Evolutionary conservation across 805 yeast genomes (phyloP), one percentile per base, ranked within the genome.

Genomic region (Starmerella scarabaei): DNA sequence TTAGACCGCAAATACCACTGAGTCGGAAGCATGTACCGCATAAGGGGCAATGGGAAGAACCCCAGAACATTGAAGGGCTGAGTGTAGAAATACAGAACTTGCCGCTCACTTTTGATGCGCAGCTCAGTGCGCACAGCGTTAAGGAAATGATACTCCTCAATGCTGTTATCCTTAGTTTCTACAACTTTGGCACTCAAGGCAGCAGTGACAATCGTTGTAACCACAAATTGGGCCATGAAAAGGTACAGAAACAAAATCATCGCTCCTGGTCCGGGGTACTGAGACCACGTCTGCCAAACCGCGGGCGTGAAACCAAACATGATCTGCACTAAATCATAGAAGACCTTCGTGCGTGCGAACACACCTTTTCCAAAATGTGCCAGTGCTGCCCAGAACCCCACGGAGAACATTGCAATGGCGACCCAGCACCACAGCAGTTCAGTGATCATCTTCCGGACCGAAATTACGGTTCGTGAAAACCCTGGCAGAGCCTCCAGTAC

Each of bases 271-370:
- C 56, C 46, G 30, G 71, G 65, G 48, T 68, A 72, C 38, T 61
- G 58, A 28, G 60, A 55, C 77, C 77, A 72, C 39, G 66, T 68
- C 34, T 63, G 62, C 77, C 77, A 72, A 3, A 72, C 76, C 0
- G 75, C 70, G 0, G 77, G 77, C 1, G 77, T 72, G 52, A 68
- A 72, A 0, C 77, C 77, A 51, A 71, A 72, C 44, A 72, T 63
- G 3, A 72, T 60, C 52, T 70, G 69, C 33, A 71, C 53, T 62
- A 71, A 61, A 42, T 68, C 72, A 50, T 66, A 71, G 12, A 73
- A 68, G 18, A 72, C 71, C 27, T 66, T 62, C 29, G 58, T 53
- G 16, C 68, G 58, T 1, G 62, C 57, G 37, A 65, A 58, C 28
- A 63, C 53, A 37, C 66, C 66, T 11, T 61, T 51, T 3, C 72